These are phyloP conservation scores for Backusella australiensis DNA, from an alignment of 192 early-diverging fungal species.

Conservation along the genomic window DNA sequence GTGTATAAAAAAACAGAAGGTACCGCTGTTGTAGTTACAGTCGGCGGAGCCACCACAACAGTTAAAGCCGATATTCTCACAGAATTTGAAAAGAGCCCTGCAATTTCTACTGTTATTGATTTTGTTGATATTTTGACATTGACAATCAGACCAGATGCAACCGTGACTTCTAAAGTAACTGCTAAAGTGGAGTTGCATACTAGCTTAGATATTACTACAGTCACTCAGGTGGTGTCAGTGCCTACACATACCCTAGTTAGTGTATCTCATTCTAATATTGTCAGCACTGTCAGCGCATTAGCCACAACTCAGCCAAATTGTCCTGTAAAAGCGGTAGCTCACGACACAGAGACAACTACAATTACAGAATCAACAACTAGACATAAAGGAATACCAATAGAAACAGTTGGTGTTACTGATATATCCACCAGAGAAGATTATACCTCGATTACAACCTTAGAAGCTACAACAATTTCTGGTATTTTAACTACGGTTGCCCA, in stretches of 20 bases:
- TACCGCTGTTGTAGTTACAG: background rate
- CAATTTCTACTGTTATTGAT: background rate
- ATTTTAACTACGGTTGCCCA: background rate
- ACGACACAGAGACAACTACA: background rate
- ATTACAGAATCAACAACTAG: background rate
- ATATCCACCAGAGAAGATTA: background rate
- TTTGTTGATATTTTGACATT: background rate
- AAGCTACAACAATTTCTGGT: background rate
- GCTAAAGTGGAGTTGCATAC: background rate
- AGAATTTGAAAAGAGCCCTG: background rate
- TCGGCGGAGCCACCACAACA: background rate
- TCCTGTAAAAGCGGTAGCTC: background rate
- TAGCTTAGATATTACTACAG: background rate
- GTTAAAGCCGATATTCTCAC: background rate
- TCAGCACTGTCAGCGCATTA: background rate
- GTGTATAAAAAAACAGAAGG: background rate
- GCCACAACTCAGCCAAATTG: background rate
- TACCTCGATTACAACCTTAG: background rate
- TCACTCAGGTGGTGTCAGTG: background rate
- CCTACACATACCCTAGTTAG: background rate
- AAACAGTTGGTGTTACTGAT: background rate
- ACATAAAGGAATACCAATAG: background rate
- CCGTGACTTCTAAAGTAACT: background rate
- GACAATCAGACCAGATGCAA: background rate
- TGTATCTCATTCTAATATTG: background rate